Conservation (phyloP, 352 stramenopile genomes). For the Pythium monospermum region DNA sequence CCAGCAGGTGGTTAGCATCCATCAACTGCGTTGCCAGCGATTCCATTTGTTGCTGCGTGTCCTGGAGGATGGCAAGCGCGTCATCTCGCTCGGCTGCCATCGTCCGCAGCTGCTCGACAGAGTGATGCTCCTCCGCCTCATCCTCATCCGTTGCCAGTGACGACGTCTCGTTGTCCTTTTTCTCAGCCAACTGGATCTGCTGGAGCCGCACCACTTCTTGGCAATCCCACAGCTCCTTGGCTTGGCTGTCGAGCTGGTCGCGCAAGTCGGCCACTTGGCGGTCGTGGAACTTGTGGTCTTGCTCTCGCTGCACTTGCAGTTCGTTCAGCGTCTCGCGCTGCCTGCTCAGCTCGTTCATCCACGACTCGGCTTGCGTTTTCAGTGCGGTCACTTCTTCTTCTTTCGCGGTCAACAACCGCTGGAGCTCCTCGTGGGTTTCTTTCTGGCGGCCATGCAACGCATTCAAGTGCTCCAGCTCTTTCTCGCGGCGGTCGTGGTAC, state of each 20-base stretch:
- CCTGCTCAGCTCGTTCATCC: slow-evolving; percentile 31
- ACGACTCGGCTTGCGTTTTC: slow-evolving; percentile 22
- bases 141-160: slow-evolving; percentile 3
- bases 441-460: slow-evolving; percentile 28
- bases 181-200: background rate
- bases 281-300: slow-evolving; percentile 11
- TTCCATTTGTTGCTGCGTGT: no score
- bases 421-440: slow-evolving; percentile 39
- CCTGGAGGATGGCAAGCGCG: no score
- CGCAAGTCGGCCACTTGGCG: slow-evolving; percentile 9
- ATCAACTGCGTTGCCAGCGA: no score
- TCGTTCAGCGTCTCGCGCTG: slow-evolving; percentile 19
- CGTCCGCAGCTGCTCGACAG: no score
- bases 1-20: no score
- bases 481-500: slow-evolving; percentile 25
- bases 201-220: slow-evolving; percentile 25
- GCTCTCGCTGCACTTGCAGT: slow-evolving; percentile 8
- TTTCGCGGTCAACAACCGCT: slow-evolving; percentile 32
- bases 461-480: slow-evolving; percentile 34
- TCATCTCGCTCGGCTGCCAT: no score
- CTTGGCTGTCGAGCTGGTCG: slow-evolving; percentile 4
- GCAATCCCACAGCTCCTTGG: slow-evolving; percentile 5
- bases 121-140: background rate
- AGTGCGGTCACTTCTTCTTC: slow-evolving; percentile 42
- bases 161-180: background rate